Evolutionary conservation across 345 rosid species (phyloP).

Genomic region (Streptanthus diversifolius): DNA sequence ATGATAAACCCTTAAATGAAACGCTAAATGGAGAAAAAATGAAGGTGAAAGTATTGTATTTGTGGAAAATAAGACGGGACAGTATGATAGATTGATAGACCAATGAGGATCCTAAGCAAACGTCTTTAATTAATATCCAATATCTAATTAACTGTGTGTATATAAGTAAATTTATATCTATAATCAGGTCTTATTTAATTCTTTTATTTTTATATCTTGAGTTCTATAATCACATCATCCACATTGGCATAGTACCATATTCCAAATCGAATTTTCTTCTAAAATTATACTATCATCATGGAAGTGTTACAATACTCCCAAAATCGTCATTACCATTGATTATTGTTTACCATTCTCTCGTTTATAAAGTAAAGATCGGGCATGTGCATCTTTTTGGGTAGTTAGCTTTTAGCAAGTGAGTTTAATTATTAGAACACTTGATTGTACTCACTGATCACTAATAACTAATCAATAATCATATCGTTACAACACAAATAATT

Average conservation of each 20-base stretch:
- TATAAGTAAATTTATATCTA: neutral
- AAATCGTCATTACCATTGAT: constrained; percentile 3
- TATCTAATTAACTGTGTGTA: neutral
- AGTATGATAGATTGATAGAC: neutral
- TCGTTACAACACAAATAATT: constrained; percentile 25
- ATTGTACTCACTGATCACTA: constrained; percentile 30
- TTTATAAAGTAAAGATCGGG: constrained; percentile 3
- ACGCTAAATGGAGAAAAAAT: neutral
- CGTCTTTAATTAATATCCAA: neutral
- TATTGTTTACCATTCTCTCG: constrained; percentile 1
- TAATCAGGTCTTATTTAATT: neutral
- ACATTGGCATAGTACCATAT: neutral
- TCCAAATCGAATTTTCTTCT: neutral
- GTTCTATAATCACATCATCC: neutral
- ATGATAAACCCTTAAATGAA: neutral
- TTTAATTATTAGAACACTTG: constrained; percentile 32
- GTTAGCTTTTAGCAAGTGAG: constrained; percentile 30
- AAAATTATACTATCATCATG: constrained; percentile 12
- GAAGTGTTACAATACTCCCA: neutral
- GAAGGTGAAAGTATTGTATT: neutral
- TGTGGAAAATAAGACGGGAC: neutral
- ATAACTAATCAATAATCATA: constrained; percentile 29
- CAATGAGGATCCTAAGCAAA: neutral
- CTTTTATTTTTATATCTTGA: neutral
- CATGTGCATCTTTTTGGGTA: constrained; percentile 33